A percentile compares a stretch with the other conserved stretches of the same genome.
These are phyloP conservation scores for Pisolithus albus DNA, from an alignment of 768 basidiomycete genomes.

Conservation along the genomic window DNA sequence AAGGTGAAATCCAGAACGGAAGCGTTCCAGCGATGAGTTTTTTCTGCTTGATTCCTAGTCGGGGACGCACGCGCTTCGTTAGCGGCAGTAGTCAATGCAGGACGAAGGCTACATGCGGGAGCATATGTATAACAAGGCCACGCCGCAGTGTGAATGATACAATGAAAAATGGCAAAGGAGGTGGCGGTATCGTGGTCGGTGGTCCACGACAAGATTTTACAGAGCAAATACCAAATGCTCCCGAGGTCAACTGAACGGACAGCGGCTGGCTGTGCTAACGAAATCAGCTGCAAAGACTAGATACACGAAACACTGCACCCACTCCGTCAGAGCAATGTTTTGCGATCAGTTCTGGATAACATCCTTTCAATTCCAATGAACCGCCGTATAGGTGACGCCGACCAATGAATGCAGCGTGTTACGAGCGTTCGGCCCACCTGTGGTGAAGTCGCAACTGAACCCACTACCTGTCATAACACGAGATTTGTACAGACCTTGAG, in stretches of 20 bases:
- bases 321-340: constrained; percentile 56
- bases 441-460: constrained; percentile 4
- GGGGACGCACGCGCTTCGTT: constrained; percentile 54
- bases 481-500: constrained; percentile 43
- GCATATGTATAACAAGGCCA: constrained; percentile 60
- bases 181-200: constrained; percentile 48
- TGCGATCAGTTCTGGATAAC: constrained; percentile 48
- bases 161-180: constrained; percentile 43
- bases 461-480: background rate
- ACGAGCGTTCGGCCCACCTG: constrained; percentile 47
- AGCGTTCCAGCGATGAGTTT: constrained; percentile 55
- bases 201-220: constrained; percentile 48
- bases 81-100: constrained; percentile 54
- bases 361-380: constrained; percentile 31
- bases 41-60: constrained; percentile 65
- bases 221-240: constrained; percentile 55
- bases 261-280: constrained; percentile 49
- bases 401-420: constrained; percentile 44
- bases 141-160: constrained; percentile 64
- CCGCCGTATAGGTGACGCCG: constrained; percentile 33
- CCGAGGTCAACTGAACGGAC: constrained; percentile 52
- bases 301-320: constrained; percentile 13
- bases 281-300: background rate
- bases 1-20: constrained; percentile 58
- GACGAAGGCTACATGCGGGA: constrained; percentile 67